Conservation (phyloP, 192 early-diverging fungal species). For the Allomyces macrogynus region DNA sequence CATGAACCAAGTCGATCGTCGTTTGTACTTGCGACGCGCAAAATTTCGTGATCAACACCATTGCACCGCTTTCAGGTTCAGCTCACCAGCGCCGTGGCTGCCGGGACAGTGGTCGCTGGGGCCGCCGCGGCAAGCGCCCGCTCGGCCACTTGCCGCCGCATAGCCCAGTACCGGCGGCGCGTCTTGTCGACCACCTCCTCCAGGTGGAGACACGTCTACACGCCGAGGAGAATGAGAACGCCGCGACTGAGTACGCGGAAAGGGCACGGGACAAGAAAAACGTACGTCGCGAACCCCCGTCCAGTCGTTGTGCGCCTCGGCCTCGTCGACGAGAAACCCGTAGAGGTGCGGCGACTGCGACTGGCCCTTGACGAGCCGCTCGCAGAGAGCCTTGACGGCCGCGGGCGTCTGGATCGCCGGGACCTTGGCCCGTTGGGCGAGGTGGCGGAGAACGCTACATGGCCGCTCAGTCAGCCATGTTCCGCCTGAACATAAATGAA, state of each 20-base stretch:
- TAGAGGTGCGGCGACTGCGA: slow-evolving; percentile 17
- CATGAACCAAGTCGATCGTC: no score
- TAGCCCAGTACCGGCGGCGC: not conserved
- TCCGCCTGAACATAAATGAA: not conserved
- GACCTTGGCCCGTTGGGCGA: slow-evolving; percentile 15
- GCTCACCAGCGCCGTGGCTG: no score
- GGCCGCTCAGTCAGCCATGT: not conserved
- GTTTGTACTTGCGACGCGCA: no score
- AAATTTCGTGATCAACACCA: no score
- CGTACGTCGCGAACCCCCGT: not conserved
- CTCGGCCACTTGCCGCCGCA: not conserved
- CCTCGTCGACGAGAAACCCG: slow-evolving; percentile 20
- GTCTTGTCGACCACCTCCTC: not conserved
- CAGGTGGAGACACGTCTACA: not conserved
- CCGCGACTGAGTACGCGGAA: not conserved
- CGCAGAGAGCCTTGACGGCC: slow-evolving; percentile 19
- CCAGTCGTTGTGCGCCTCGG: slow-evolving; percentile 10
- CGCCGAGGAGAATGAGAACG: not conserved
- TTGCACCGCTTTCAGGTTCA: no score
- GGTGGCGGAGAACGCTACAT: not conserved
- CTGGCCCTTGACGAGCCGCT: slow-evolving; percentile 12
- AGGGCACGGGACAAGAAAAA: not conserved
- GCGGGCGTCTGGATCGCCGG: slow-evolving; percentile 10
- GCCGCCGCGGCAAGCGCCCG: no score
- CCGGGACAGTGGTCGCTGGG: no score